Base-by-base conservation (phyloP, 768 basidiomycete species). In the Hygrophorus russula region DNA sequence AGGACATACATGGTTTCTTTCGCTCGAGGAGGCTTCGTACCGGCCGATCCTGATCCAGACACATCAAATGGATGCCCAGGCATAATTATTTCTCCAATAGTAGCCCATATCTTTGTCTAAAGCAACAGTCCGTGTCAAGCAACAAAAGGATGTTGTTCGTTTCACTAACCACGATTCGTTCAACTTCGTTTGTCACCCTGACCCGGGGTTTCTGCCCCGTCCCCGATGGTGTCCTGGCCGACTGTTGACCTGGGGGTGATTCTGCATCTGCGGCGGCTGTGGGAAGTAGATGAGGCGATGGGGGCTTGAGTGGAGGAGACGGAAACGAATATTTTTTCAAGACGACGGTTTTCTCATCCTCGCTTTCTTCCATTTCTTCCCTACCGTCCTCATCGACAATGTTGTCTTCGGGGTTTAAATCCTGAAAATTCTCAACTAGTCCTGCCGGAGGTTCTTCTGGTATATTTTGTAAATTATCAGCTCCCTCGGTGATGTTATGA, bases 101-200 rank as follows among this genome's bases (percentile, higher is more conserved):
- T 74, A 9, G 64, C 47, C 81, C 82, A 83, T 49, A 89, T 80
- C 53, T 76, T 84, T 19, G 69, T 56, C 86, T 88, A 49, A 6
- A 31, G 41, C 47, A 2, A 13, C 36, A 39, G 15, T 31, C 12
- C 10, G 10, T n/a, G 31, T 15, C 9, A 38, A 32, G 11, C 13
- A 33, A 36, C 29, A 36, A 12, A 45, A 29, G 28, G 13, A 39
- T 8, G 15, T 33, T n/a, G n/a, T 6, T 17, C 32, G 32, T 13
- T 44, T 39, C 13, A 64, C 78, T 48, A 61, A 79, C 84, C 43
- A 72, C 66, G 38, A 83, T 79, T 30, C 65, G 66, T 50, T 87
- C 82, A 17, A 82, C 64, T 46, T 83, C 78, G 9, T 62, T 60
- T 33, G 73, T 84, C n/a, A 80, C 57, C 51, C 64, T 70, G 30